phyloP scores from a whole-genome alignment of 2,329 filamentous ascomycete species.

The Rutstroemia sp. region DNA sequence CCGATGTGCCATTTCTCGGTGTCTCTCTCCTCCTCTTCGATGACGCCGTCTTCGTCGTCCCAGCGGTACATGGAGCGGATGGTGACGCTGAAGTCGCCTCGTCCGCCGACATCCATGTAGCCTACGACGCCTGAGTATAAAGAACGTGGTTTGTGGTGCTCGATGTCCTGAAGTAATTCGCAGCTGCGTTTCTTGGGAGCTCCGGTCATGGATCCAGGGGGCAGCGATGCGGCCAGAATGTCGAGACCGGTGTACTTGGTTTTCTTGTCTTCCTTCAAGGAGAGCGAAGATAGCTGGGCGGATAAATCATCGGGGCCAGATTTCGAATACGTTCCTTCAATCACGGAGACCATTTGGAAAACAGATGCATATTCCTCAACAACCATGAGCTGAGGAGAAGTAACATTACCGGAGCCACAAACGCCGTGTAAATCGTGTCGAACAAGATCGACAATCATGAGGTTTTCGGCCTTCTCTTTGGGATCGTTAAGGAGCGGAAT shows the following conservation, averaged over 20 bases:
- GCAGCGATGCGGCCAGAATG: slow-evolving; percentile 69
- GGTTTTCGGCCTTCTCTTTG: slow-evolving; percentile 91
- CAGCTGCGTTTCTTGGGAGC: slow-evolving; percentile 92
- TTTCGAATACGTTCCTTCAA: slow-evolving; percentile 58
- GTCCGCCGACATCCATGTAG: slow-evolving; percentile 79
- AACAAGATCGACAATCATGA: slow-evolving; percentile 98
- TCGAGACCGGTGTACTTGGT: slow-evolving; percentile 55
- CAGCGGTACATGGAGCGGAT: slow-evolving; percentile 76
- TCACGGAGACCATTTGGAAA: slow-evolving; percentile 84
- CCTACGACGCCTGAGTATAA: slow-evolving; percentile 86
- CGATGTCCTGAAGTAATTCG: slow-evolving; percentile 67
- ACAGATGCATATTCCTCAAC: slow-evolving; percentile 90
- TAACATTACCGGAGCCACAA: slow-evolving; percentile 65
- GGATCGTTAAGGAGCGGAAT: slow-evolving; percentile 65
- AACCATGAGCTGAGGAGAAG: slow-evolving; percentile 69
- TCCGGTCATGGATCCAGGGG: slow-evolving; percentile 93
- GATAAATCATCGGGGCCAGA: slow-evolving; percentile 1
- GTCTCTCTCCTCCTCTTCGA: slow-evolving; percentile 25
- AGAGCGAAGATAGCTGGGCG: slow-evolving; percentile 1
- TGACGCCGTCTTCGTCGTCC: slow-evolving; percentile 46
- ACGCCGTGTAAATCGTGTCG: slow-evolving; percentile 87
- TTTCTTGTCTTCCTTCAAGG: slow-evolving; percentile 12
- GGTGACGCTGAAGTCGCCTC: slow-evolving; percentile 84
- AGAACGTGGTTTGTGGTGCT: slow-evolving; percentile 53
- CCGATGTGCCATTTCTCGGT: slow-evolving; percentile 72